A percentile compares a stretch with the other conserved stretches of the same genome.
phyloP scores from a whole-genome alignment of 495 filamentous ascomycete genomes.

The Aspergillus campestris region DNA sequence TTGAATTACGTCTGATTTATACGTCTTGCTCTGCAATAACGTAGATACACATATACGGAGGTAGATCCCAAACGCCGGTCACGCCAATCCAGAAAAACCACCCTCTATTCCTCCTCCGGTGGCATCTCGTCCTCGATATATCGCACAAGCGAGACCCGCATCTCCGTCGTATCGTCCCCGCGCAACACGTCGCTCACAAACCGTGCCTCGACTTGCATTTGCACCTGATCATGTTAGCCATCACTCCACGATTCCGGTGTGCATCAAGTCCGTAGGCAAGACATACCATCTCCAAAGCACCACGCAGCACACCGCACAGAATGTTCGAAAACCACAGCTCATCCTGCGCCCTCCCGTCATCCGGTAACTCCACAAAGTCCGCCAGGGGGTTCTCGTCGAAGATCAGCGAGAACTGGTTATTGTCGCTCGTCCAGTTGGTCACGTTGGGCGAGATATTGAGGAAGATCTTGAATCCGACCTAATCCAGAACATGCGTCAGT shows the following conservation, averaged over 20 bases:
- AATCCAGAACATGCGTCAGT: constrained; percentile 3
- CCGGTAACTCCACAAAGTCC: constrained; percentile 94
- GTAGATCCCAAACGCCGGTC: no score
- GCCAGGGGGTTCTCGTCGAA: constrained; percentile 97
- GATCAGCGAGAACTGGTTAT: constrained; percentile 89
- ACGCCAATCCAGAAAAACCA: neutral
- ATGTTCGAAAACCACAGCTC: constrained; percentile 99
- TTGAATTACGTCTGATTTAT: no score
- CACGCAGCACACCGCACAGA: constrained; percentile 83
- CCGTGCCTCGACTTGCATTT: constrained; percentile 97
- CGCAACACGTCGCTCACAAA: constrained; percentile 92
- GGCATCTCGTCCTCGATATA: constrained; percentile 98
- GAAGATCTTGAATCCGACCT: constrained; percentile 99
- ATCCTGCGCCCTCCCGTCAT: constrained; percentile 91
- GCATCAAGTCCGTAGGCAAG: constrained; percentile 1
- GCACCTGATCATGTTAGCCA: constrained; percentile 50
- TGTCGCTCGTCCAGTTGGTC: constrained; percentile 92
- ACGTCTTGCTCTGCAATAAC: no score
- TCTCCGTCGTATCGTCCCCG: constrained; percentile 93
- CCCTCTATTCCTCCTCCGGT: constrained; percentile 76
- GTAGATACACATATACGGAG: no score
- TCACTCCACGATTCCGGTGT: constrained; percentile 9
- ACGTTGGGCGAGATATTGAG: constrained; percentile 94
- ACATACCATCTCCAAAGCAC: constrained; percentile 87
- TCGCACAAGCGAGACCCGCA: constrained; percentile 84